These are phyloP conservation scores for Orbilia blumenaviensis DNA, from an alignment of 2,329 filamentous ascomycete genomes.

Conservation along the genomic window DNA sequence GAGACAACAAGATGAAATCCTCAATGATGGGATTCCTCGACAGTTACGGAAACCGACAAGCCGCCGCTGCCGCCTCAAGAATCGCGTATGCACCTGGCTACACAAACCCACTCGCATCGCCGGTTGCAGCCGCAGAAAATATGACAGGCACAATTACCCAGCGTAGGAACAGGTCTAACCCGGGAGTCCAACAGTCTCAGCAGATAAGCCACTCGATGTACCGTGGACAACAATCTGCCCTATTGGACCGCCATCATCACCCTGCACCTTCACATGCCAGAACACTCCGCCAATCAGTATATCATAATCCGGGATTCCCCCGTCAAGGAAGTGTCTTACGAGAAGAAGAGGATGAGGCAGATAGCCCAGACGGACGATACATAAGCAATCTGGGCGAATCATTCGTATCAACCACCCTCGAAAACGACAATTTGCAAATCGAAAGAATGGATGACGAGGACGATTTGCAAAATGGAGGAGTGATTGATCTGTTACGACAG, in stretches of 20 bases:
- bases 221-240: conserved; percentile 75
- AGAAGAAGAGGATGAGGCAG: conserved; percentile 63
- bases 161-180: conserved; percentile 29
- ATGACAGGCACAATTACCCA: conserved; percentile 58
- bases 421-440: conserved; percentile 55
- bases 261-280: conserved; percentile 66
- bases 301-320: conserved; percentile 59
- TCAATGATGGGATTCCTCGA: conserved; percentile 96
- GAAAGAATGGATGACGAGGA: conserved; percentile 18
- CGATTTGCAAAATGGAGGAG: conserved; percentile 44
- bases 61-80: conserved; percentile 4
- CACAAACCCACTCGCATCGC: conserved; percentile 73
- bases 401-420: conserved; percentile 64
- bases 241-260: conserved; percentile 80
- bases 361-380: conserved; percentile 56
- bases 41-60: conserved; percentile 69
- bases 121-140: conserved; percentile 65
- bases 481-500: conserved; percentile 47
- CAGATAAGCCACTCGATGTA: conserved; percentile 62
- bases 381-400: conserved; percentile 72
- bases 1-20: conserved; percentile 97
- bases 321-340: conserved; percentile 66
- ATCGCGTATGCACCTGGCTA: conserved; percentile 26
- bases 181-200: conserved; percentile 50
- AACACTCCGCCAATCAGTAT: conserved; percentile 63